Conservation (phyloP, 164 flowering plant species). For the Akebia trifoliata region DNA sequence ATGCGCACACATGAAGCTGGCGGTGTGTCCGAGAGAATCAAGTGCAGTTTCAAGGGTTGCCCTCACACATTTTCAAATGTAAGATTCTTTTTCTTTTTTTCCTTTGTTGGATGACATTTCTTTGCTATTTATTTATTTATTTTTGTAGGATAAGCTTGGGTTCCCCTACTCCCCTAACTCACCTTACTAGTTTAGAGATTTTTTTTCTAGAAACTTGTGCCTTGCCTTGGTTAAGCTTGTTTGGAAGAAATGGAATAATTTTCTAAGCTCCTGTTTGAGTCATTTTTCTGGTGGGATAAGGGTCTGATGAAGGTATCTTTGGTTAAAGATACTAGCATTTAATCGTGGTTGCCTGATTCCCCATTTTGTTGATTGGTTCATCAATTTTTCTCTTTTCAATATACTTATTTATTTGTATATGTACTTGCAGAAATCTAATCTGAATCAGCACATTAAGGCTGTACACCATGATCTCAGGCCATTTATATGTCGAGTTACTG, state of each 20-base stretch:
- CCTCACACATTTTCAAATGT: slow-evolving; percentile 57
- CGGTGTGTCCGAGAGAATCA: slow-evolving; percentile 29
- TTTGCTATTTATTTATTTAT: not conserved
- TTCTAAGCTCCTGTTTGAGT: too few species aligned
- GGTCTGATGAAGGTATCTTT: too few species aligned
- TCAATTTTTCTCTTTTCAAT: not conserved
- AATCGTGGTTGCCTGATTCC: not conserved
- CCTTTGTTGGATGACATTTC: too few species aligned
- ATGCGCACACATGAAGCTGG: slow-evolving; percentile 38
- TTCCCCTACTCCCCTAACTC: too few species aligned
- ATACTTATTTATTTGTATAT: not conserved
- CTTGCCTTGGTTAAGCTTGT: not conserved
- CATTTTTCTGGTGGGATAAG: too few species aligned
- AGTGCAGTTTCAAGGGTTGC: slow-evolving; percentile 55
- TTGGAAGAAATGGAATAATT: too few species aligned
- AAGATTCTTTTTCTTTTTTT: slow-evolving; percentile 19
- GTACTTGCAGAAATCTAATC: slow-evolving; percentile 60
- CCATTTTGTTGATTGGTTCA: not conserved
- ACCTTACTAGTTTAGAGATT: not conserved
- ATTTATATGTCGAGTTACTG: slow-evolving; percentile 49
- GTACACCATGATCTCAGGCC: slow-evolving; percentile 59
- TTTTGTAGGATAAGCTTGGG: not conserved
- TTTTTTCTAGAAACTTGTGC: too few species aligned
- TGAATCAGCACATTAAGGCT: slow-evolving; percentile 68
- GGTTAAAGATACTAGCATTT: too few species aligned